These are phyloP conservation scores for Asterophora parasitica DNA, from an alignment of 768 basidiomycete species.

Conservation along the genomic window DNA sequence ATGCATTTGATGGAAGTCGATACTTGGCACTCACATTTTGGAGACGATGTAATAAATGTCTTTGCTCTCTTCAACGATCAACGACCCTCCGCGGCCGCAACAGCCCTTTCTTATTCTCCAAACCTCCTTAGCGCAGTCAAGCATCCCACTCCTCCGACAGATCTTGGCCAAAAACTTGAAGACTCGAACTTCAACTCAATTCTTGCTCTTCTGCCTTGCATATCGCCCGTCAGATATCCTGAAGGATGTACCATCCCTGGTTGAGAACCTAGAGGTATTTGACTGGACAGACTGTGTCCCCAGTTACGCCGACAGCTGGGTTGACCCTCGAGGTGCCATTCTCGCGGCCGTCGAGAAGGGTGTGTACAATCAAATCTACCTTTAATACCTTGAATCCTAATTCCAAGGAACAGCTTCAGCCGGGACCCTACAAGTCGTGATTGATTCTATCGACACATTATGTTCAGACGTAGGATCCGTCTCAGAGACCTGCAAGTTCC, in stretches of 20 bases:
- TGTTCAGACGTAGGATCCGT: conserved; percentile 52
- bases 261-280: conserved; percentile 35
- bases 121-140: conserved; percentile 55
- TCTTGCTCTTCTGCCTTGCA: conserved; percentile 55
- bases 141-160: conserved; percentile 49
- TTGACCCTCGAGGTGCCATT: conserved; percentile 33
- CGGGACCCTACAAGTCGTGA: conserved; percentile 53
- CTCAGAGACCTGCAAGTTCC: conserved; percentile 46
- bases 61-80: conserved; percentile 15
- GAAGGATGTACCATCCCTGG: conserved; percentile 16
- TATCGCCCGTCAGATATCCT: conserved; percentile 44
- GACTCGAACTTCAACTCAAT: conserved; percentile 16
- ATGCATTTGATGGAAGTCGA: background rate
- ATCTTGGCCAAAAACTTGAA: conserved; percentile 30
- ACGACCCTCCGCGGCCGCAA: conserved; percentile 13
- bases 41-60: conserved; percentile 10
- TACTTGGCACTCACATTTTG: background rate
- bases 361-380: conserved; percentile 17
- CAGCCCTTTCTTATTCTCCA: conserved; percentile 52
- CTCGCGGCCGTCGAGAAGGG: conserved; percentile 38
- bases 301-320: conserved; percentile 39
- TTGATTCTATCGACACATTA: conserved; percentile 73
- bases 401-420: conserved; percentile 27
- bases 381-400: conserved; percentile 6
- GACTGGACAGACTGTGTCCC: conserved; percentile 51